Evolutionary conservation across 1,139 yeast species (phyloP).

Genomic region (Wickerhamomyces sp.): DNA sequence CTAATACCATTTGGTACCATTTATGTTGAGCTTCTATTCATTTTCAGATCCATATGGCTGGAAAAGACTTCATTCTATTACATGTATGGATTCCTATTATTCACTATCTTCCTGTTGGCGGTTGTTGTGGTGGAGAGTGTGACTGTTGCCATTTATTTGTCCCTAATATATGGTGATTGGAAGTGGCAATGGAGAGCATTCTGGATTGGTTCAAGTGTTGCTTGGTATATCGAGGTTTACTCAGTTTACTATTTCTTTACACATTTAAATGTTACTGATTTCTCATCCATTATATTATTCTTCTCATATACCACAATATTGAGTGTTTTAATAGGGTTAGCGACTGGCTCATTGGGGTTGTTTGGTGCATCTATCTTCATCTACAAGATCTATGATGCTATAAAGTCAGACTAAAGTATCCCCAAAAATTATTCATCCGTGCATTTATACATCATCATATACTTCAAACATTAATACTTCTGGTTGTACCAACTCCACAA

Average conservation of each 20-base stretch:
- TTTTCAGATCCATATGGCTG: constrained; percentile 75
- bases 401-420: constrained; percentile 45
- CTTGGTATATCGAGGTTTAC: constrained; percentile 65
- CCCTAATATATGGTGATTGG: constrained; percentile 57
- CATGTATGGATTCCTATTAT: constrained; percentile 71
- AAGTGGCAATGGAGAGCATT: constrained; percentile 87
- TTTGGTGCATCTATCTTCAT: constrained; percentile 59
- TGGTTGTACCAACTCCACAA: background rate
- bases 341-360: constrained; percentile 75
- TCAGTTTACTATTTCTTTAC: constrained; percentile 62
- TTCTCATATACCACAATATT: constrained; percentile 68
- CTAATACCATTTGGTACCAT: constrained; percentile 75
- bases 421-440: too few relatives aligned
- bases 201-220: constrained; percentile 63
- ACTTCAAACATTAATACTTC: too few relatives aligned
- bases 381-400: constrained; percentile 50
- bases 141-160: constrained; percentile 63
- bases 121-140: constrained; percentile 69
- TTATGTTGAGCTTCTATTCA: constrained; percentile 69
- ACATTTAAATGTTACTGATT: constrained; percentile 55
- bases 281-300: constrained; percentile 65
- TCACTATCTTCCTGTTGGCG: constrained; percentile 54
- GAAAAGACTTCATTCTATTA: constrained; percentile 76
- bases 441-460: too few relatives aligned
- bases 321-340: constrained; percentile 57